phyloP scores from a whole-genome alignment of 768 basidiomycete species.

The Calocybe gangraenosa region DNA sequence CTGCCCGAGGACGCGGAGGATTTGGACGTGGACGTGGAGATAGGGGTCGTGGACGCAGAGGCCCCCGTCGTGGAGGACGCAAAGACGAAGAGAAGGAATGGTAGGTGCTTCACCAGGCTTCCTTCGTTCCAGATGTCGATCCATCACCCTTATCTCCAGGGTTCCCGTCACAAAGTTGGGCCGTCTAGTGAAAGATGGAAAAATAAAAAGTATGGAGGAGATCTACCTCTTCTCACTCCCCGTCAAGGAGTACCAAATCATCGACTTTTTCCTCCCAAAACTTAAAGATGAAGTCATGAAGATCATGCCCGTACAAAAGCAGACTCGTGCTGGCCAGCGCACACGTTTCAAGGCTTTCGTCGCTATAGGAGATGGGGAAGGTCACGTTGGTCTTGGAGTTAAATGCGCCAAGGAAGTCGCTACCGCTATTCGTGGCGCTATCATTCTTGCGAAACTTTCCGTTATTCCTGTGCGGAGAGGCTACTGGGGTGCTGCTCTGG shows the following conservation, averaged over 20 bases:
- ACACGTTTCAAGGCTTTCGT: slow-evolving; percentile 99
- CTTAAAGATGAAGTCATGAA: slow-evolving; percentile 99
- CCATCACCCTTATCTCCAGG: slow-evolving; percentile 40
- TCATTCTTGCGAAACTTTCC: slow-evolving; percentile 97
- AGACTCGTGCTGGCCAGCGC: slow-evolving; percentile 98
- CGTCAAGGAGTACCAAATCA: slow-evolving; percentile 99
- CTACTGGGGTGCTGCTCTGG: slow-evolving; percentile 99
- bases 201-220: slow-evolving; percentile 99
- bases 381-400: slow-evolving; percentile 98
- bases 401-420: slow-evolving; percentile 99
- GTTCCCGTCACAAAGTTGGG: slow-evolving; percentile 98
- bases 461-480: slow-evolving; percentile 98
- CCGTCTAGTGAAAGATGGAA: slow-evolving; percentile 98
- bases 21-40: slow-evolving; percentile 92
- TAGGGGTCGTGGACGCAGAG: slow-evolving; percentile 82
- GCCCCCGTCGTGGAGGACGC: slow-evolving; percentile 92
- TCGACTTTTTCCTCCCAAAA: slow-evolving; percentile 98
- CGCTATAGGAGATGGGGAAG: slow-evolving; percentile 97
- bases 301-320: slow-evolving; percentile 99
- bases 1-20: slow-evolving; percentile 64
- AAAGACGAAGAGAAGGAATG: slow-evolving; percentile 99
- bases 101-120: slow-evolving; percentile 42
- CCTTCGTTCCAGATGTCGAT: slow-evolving; percentile 6
- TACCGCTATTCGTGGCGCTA: slow-evolving; percentile 98
- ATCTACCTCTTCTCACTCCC: slow-evolving; percentile 99